phyloP scores from a whole-genome alignment of 1,139 yeast genomes.

The Suhomyces maxii region DNA sequence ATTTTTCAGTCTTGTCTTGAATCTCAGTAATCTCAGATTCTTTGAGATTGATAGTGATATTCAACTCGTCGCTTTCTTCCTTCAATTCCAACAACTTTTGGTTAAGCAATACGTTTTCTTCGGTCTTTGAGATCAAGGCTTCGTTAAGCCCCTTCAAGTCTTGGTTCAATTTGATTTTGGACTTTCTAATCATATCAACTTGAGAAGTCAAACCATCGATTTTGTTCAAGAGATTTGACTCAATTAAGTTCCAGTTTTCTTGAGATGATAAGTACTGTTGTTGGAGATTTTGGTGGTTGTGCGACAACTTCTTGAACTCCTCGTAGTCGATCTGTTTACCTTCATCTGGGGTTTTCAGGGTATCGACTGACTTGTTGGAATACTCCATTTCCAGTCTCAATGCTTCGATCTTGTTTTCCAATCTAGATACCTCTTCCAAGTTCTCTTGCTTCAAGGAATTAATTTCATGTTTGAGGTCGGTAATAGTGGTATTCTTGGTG shows the following conservation, averaged over 20 bases:
- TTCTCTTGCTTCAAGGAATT: slow-evolving; percentile 36
- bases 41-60: slow-evolving; percentile 25
- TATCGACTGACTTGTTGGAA: not conserved
- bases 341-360: slow-evolving; percentile 5
- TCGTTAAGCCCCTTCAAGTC: slow-evolving; percentile 31
- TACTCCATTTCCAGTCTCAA: slow-evolving; percentile 33
- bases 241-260: slow-evolving; percentile 66
- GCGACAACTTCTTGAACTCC: slow-evolving; percentile 42
- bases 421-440: slow-evolving; percentile 45
- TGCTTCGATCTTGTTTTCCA: slow-evolving; percentile 50
- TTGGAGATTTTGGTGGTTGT: slow-evolving; percentile 54
- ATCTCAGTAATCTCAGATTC: slow-evolving; percentile 27
- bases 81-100: slow-evolving; percentile 14
- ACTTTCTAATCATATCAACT: slow-evolving; percentile 34
- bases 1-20: slow-evolving; percentile 32
- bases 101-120: slow-evolving; percentile 23
- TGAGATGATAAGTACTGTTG: slow-evolving; percentile 66
- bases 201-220: slow-evolving; percentile 45
- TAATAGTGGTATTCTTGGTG: slow-evolving; percentile 28
- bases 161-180: slow-evolving; percentile 28
- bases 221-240: slow-evolving; percentile 49
- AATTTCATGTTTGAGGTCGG: slow-evolving; percentile 29
- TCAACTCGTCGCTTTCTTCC: slow-evolving; percentile 20
- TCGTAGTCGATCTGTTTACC: slow-evolving; percentile 23
- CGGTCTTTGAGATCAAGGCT: slow-evolving; percentile 22